Percentiles rank a stretch among this genome's conserved stretches.
These are phyloP conservation scores for Trametes coccinea DNA, from an alignment of 768 basidiomycete genomes.

Conservation along the genomic window DNA sequence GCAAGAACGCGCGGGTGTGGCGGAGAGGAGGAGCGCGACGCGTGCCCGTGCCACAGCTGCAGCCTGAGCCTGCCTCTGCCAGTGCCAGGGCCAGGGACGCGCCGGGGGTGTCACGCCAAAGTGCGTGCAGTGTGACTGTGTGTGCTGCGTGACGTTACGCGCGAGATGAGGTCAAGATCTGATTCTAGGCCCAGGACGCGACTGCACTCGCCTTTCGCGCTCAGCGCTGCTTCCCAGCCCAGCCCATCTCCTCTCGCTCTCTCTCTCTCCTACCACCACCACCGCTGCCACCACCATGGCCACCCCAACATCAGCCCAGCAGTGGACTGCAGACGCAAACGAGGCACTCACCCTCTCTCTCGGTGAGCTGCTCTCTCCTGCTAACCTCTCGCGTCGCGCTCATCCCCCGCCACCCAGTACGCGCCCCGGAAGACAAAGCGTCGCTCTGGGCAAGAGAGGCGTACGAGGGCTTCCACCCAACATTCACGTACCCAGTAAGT, in stretches of 20 bases:
- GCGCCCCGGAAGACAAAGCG: constrained; percentile 66
- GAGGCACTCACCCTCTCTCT: constrained; percentile 74
- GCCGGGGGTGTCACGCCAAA: constrained; percentile 6
- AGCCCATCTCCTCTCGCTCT: constrained; percentile 12
- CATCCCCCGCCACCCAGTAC: constrained; percentile 46
- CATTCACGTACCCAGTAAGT: constrained; percentile 91
- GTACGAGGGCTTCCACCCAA: constrained; percentile 74
- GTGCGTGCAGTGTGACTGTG: constrained; percentile 7
- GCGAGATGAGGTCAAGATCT: constrained; percentile 21
- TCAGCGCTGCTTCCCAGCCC: constrained; percentile 5
- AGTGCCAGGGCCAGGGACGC: neutral
- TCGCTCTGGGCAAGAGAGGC: constrained; percentile 55
- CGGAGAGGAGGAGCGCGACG: neutral
- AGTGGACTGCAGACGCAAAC: constrained; percentile 80
- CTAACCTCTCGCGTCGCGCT: constrained; percentile 2
- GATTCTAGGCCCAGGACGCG: constrained; percentile 20
- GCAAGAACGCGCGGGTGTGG: neutral
- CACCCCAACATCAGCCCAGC: constrained; percentile 33
- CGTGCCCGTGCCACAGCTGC: too few species aligned
- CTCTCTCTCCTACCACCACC: neutral
- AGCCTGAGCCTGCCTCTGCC: too few species aligned
- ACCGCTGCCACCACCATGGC: constrained; percentile 15
- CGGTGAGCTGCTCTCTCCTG: constrained; percentile 45
- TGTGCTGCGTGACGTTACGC: constrained; percentile 18
- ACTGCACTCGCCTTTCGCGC: constrained; percentile 16